Evolutionary conservation across 2,329 filamentous ascomycete genomes (phyloP), one percentile per base, ranked within the genome.

Genomic region (Xylariaceae sp.): DNA sequence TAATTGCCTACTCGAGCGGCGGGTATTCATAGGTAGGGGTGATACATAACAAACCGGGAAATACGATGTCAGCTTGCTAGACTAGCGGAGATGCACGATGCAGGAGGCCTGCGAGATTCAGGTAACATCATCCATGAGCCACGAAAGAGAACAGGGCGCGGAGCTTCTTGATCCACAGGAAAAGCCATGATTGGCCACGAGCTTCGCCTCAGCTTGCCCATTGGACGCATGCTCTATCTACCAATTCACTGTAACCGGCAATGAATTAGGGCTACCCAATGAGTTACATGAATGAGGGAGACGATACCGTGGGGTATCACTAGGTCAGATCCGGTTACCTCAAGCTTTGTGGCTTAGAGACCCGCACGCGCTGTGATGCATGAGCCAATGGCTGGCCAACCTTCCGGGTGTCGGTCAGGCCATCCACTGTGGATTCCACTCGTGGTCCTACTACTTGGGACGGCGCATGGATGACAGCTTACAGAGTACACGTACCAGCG

Each of bases 331-430:
- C 35, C 33, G 51, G 45, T 50, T 32, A 40, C 33, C 27, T 45
- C 37, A 55, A 55, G 53, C 53, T 55, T 52, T 51, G 52, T 52
- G 53, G 53, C 47, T 52, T 37, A 13, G 18, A 18, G 16, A 35
- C 27, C 37, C 30, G 30, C 39, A 39, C 20, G 35, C n/a, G 18
- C 13, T 8, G 18, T 43, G n/a, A 13, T 21, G 9, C 15, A 23
- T 16, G 10, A 42, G 20, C 46, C 37, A 35, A 42, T 50, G 27
- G 29, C 8, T 13, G 21, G 13, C 21, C 29, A 16, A n/a, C n/a
- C 33, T 27, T 50, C 36, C 29, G 13, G 29, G 20, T 42, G 37
- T 32, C 15, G 30, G 42, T 46, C 43, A 36, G 30, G 26, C 20
- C 21, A 46, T 50, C n/a, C 33, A 50, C 41, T 35, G 47, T 36